These are phyloP conservation scores for Nakaseomyces sp. DNA, from an alignment of 1,139 yeast genomes.

Conservation along the genomic window DNA sequence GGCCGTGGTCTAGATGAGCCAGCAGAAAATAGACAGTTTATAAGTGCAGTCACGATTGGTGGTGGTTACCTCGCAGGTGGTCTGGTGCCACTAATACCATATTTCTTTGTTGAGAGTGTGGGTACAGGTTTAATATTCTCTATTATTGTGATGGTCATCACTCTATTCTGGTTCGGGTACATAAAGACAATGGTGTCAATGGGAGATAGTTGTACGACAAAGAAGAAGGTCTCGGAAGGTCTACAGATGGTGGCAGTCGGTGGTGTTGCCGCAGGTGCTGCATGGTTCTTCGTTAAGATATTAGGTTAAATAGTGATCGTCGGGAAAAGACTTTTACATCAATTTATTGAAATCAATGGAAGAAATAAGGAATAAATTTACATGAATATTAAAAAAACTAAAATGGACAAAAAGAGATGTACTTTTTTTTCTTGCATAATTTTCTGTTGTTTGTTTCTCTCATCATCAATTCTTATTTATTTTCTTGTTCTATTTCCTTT, in stretches of 20 bases:
- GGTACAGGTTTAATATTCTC: conserved; percentile 68
- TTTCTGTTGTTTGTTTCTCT: no score
- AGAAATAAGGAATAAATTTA: not conserved
- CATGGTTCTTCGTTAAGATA: conserved; percentile 82
- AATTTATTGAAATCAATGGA: not conserved
- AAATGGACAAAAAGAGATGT: no score
- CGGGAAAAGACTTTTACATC: not conserved
- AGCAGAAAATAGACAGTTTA: conserved; percentile 68
- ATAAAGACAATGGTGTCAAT: conserved; percentile 76
- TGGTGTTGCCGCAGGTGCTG: conserved; percentile 93
- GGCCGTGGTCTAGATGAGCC: conserved; percentile 80
- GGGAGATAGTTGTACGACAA: conserved; percentile 61
- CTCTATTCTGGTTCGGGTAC: conserved; percentile 81
- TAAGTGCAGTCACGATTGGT: conserved; percentile 71
- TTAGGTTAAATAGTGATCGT: conserved; percentile 37
- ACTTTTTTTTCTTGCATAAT: no score
- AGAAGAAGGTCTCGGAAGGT: conserved; percentile 67
- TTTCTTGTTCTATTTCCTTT: no score
- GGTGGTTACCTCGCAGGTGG: conserved; percentile 71
- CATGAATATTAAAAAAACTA: no score
- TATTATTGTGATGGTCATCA: conserved; percentile 72
- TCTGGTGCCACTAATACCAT: conserved; percentile 66
- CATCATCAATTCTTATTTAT: no score
- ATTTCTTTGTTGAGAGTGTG: conserved; percentile 67
- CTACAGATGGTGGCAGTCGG: conserved; percentile 88